Conservation (phyloP, 108 stramenopile genomes). For the Fragilaria crotonensis region DNA sequence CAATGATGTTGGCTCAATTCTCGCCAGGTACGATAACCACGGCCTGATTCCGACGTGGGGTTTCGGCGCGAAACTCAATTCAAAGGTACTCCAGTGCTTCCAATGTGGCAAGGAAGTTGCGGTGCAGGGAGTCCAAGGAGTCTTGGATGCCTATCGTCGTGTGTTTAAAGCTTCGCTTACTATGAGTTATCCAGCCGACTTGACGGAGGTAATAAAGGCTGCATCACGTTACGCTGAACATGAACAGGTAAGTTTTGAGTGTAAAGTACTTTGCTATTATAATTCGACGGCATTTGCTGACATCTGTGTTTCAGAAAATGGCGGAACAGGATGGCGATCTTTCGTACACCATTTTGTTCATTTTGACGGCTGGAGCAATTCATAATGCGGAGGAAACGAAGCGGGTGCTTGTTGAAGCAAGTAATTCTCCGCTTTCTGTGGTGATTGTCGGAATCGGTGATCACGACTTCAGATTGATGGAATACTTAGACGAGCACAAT, state of each 20-base stretch:
- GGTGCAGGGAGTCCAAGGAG: conserved; percentile 81
- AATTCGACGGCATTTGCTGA: conserved; percentile 7
- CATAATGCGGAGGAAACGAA: conserved; percentile 82
- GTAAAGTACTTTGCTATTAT: conserved; percentile 6
- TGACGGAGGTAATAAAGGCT: conserved; percentile 73
- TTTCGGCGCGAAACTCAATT: conserved; percentile 89
- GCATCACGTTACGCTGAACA: conserved; percentile 62
- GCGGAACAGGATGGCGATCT: conserved; percentile 40
- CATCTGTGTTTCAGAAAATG: conserved; percentile 14
- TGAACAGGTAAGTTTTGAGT: conserved; percentile 36
- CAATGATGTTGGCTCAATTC: conserved; percentile 61
- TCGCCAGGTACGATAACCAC: conserved; percentile 86
- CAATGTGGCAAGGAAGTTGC: conserved; percentile 63
- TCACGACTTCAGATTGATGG: conserved; percentile 71
- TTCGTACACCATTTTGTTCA: conserved; percentile 85
- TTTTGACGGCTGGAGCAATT: conserved; percentile 88
- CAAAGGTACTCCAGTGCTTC: conserved; percentile 77
- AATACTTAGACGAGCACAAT: conserved; percentile 72
- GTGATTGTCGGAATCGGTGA: conserved; percentile 88
- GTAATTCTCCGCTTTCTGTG: conserved; percentile 69
- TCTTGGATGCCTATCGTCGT: conserved; percentile 77
- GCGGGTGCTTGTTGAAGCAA: conserved; percentile 46
- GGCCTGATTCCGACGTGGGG: conserved; percentile 84
- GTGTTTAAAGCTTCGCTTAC: conserved; percentile 65
- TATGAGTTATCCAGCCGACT: conserved; percentile 88